Conservation (phyloP, 169 alveolate genomes). For the Plasmodium berghei region DNA sequence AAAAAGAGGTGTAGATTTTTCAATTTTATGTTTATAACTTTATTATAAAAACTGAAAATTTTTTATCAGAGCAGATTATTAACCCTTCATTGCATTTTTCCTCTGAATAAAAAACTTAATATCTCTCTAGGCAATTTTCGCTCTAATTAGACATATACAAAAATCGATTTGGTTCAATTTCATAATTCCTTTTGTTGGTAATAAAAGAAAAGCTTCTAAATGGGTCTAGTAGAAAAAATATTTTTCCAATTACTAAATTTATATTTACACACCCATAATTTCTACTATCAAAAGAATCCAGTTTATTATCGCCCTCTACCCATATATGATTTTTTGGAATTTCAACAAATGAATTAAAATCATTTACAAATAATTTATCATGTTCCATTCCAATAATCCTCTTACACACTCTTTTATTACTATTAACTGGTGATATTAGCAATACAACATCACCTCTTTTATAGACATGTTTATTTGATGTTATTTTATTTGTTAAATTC, state of each 20-base stretch:
- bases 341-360: constrained; percentile 35
- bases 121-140: too few species aligned
- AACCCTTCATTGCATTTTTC: too few species aligned
- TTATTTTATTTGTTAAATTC: constrained; percentile 8
- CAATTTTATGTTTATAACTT: too few species aligned
- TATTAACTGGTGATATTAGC: constrained; percentile 68
- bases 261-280: constrained; percentile 70
- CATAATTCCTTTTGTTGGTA: constrained; percentile 14
- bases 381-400: constrained; percentile 72
- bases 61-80: too few species aligned
- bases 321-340: constrained; percentile 57
- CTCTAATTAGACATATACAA: constrained; percentile 5
- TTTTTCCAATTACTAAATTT: constrained; percentile 59
- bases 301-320: constrained; percentile 75
- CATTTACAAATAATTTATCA: constrained; percentile 63
- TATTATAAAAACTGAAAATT: too few species aligned
- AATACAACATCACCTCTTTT: constrained; percentile 71
- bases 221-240: constrained; percentile 65
- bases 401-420: constrained; percentile 74
- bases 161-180: constrained; percentile 7
- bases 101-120: too few species aligned
- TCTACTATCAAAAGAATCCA: constrained; percentile 76
- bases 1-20: too few species aligned
- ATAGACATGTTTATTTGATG: constrained; percentile 24
- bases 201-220: constrained; percentile 45